Conservation (phyloP, 164 flowering plant genomes). For the Vitis rotundifolia region DNA sequence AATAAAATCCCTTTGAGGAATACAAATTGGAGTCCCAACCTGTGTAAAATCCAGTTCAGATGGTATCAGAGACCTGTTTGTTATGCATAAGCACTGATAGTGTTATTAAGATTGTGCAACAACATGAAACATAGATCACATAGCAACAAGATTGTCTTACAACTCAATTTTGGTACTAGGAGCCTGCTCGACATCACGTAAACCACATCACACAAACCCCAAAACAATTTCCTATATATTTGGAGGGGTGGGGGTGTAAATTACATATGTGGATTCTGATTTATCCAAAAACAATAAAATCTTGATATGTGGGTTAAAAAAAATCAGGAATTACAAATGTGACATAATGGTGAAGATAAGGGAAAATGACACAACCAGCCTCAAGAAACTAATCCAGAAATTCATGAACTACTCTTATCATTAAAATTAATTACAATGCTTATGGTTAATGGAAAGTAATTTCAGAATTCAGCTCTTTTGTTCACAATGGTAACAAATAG, state of each 20-base stretch:
- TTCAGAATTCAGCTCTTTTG: too few species aligned
- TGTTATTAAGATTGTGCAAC: neutral
- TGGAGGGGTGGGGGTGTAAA: neutral
- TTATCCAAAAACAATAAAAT: neutral
- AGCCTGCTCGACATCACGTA: neutral
- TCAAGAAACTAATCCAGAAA: neutral
- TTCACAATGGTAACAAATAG: too few species aligned
- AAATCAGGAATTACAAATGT: neutral
- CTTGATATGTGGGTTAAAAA: neutral
- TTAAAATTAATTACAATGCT: too few species aligned
- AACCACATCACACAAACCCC: neutral
- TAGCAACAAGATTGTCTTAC: neutral
- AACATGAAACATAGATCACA: neutral
- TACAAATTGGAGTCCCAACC: conserved; percentile 93
- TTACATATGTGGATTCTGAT: neutral
- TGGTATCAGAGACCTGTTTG: too few species aligned
- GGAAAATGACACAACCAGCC: neutral
- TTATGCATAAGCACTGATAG: neutral
- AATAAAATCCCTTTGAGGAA: conserved; percentile 74
- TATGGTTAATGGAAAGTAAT: too few species aligned
- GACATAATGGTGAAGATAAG: neutral
- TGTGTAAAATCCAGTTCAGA: conserved; percentile 23
- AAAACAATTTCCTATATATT: neutral
- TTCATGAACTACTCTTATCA: too few species aligned
- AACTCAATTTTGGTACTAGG: neutral